Base-by-base conservation (phyloP, 192 early-diverging fungal species). In the Backusella parvicylindrica region DNA sequence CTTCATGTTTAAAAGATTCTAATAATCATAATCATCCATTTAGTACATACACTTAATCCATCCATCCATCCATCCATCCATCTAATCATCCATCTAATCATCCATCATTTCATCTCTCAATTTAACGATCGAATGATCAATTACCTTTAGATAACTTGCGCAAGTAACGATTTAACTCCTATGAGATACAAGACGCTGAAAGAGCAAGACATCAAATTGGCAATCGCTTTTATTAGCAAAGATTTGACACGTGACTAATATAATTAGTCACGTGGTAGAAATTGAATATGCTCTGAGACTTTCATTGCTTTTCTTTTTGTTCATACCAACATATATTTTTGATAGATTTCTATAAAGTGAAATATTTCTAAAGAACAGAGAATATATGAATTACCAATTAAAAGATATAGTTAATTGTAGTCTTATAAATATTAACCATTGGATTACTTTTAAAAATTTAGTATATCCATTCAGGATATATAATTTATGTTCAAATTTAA, bases 1-100 rank as follows among this genome's bases (percentile, higher is more conserved):
- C 91, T 97, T 97, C 98, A 97, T 99, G 71, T 35, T 35, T 75
- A 41, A 18, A 56, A 72, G 28, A 33, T 40, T 33, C 66, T 28
- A 50, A 75, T 38, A 70, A 38, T 35, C 23, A 60, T 70, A 21
- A 18, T n/a, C 9, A 70, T 70, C 15, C 16, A 4, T 70, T 28
- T 70, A 36, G 64, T 11, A 66, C 38, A 5, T 35, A 33, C 6
- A 35, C 7, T 72, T 30, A n/a, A 75, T 74, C 60, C 73, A 74
- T 74, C 64, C 73, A 75, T 68, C 49, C 28, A 73, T 73, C 36
- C 26, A 64, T 73, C 37, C 2, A 64, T 73, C 30, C 35, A 63
- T 35, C 71, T 1, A 7, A 18, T 6, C 23, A 49, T 26, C 6
- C 21, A 28, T 41, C 23, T 21, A 18, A n/a, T 41, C 35, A 60